Evolutionary conservation across 2,329 filamentous ascomycete species (phyloP).

Genomic region (Fusarium sp.): DNA sequence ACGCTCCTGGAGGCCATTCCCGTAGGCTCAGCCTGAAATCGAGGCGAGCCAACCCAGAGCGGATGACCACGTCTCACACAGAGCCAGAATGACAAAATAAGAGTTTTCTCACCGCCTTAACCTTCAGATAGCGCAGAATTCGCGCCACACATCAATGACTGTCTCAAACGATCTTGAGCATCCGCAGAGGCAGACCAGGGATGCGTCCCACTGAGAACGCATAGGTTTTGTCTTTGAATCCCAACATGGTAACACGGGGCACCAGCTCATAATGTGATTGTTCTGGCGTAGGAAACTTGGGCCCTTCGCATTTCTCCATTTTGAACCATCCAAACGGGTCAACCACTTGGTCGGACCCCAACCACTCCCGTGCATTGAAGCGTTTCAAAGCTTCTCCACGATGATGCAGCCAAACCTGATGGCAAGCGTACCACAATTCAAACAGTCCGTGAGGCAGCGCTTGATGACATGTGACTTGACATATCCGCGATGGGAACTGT

Average conservation of each 20-base stretch:
- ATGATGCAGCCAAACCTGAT: slow-evolving; percentile 11
- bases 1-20: background rate
- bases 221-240: slow-evolving; percentile 11
- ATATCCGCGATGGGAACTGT: background rate
- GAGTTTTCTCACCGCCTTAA: slow-evolving; percentile 29
- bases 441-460: background rate
- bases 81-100: slow-evolving; percentile 9
- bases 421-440: slow-evolving; percentile 6
- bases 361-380: slow-evolving; percentile 12
- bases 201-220: slow-evolving; percentile 27
- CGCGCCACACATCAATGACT: slow-evolving; percentile 22
- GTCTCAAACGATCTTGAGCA: slow-evolving; percentile 19
- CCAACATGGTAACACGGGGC: slow-evolving; percentile 24
- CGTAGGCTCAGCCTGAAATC: background rate
- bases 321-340: slow-evolving; percentile 9
- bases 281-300: slow-evolving; percentile 4
- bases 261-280: slow-evolving; percentile 1
- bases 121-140: slow-evolving; percentile 22
- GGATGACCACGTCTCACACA: background rate
- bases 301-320: slow-evolving; percentile 15
- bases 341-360: slow-evolving; percentile 32
- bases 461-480: slow-evolving; percentile 3
- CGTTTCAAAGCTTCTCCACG: slow-evolving; percentile 12
- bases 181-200: background rate
- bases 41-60: background rate